These are phyloP conservation scores for Solanum chmielewskii DNA, from an alignment of 257 asterid genomes.

Conservation along the genomic window DNA sequence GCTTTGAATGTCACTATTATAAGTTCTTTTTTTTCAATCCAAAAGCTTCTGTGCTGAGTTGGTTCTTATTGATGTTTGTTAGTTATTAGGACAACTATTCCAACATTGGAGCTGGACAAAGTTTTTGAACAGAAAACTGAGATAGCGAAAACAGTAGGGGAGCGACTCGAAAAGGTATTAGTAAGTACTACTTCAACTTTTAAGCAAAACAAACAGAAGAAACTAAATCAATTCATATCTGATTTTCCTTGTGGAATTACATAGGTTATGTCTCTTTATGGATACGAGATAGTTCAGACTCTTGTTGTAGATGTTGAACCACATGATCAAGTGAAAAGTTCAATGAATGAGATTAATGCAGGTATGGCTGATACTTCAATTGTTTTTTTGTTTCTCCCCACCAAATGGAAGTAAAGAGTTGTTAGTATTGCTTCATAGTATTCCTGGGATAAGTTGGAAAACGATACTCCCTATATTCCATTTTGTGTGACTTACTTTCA, in stretches of 20 bases:
- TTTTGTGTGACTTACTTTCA: too few species aligned
- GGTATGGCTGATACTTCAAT: neutral
- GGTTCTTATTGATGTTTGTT: neutral
- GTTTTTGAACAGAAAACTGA: slow-evolving; percentile 14
- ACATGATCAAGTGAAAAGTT: slow-evolving; percentile 2
- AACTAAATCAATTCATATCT: neutral
- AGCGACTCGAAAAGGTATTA: slow-evolving; percentile 5
- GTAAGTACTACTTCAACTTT: neutral
- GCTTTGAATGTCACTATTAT: neutral
- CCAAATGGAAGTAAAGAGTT: neutral
- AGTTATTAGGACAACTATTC: slow-evolving; percentile 13
- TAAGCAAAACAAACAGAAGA: neutral
- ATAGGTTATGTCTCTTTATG: slow-evolving; percentile 21
- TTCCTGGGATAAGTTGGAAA: neutral
- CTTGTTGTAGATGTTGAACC: slow-evolving; percentile 11
- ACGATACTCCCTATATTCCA: too few species aligned
- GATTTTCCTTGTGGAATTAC: neutral
- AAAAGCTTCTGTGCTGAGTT: neutral
- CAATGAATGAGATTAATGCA: slow-evolving; percentile 26
- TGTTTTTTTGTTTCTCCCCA: neutral
- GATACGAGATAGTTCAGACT: slow-evolving; percentile 21
- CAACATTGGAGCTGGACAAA: slow-evolving; percentile 10
- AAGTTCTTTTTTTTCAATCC: neutral
- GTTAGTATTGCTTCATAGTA: neutral
- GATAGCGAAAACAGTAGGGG: slow-evolving; percentile 11